Base-by-base conservation (phyloP, 2,329 filamentous ascomycete genomes). In the Penicillium sp. region DNA sequence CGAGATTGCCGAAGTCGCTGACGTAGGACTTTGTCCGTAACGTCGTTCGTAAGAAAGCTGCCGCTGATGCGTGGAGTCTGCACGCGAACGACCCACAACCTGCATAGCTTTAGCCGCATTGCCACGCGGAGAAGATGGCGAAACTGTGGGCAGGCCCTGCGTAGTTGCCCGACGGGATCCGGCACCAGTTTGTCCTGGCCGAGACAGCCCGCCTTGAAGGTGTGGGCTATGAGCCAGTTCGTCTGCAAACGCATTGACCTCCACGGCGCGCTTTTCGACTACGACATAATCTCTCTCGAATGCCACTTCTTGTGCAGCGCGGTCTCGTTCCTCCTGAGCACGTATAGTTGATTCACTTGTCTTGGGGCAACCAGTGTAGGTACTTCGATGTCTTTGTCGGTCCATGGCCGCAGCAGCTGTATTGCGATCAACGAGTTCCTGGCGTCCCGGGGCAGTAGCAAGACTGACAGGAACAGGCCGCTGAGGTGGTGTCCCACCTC, bases 231-330 rank as follows among this genome's bases (percentile, higher is more conserved):
- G 89, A 41, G 91, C 92, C 68, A 99, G 79, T 74, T 97, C 93
- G 72, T 99, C 94, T 19, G 94, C 94, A 66, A 99, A 88, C 2
- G 94, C 94, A 71, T 99, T 97, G 47, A 99, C 93, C 72, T 97
- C 93, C 10, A 99, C 92, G 18, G 91, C 89, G 61, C 88, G 86
- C 77, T 97, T 96, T 76, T 99, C 94, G 11, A 99, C 90, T 26
- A 97, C 81, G 18, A 99, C 93, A 66, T 97, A 99, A 61, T 97
- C 94, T 61, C 93, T 85, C 69, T 96, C 92, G 64, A 96, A 89
- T 1, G 89, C 89, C 45, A 95, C 86, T 60, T 97, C 93, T 65
- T 96, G 90, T 2, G 90, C 91, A 3, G 87, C 88, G 42, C 81
- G 80, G 60, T 88, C 85, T 38, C 79, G 79, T 46, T 81, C 81